Conservation (phyloP, 257 asterid species). For the Forsythia viridissima region DNA sequence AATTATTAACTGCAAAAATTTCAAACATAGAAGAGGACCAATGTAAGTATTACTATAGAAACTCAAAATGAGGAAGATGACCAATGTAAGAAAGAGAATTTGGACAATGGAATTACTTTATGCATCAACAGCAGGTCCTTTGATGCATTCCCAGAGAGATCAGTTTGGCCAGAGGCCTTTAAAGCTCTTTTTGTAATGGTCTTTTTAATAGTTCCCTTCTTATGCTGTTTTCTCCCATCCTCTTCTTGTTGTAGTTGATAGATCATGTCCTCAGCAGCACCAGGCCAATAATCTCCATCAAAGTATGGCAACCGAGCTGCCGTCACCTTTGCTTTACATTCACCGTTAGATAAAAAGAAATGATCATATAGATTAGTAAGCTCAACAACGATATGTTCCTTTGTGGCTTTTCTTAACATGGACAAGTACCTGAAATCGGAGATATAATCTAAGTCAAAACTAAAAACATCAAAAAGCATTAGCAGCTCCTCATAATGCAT, state of each 20-base stretch:
- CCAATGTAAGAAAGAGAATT: not conserved
- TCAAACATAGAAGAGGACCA: not conserved
- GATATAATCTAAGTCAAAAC: slow-evolving; percentile 16
- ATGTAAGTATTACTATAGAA: not conserved
- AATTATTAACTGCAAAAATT: not conserved
- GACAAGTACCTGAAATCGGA: slow-evolving; percentile 77
- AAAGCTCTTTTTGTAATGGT: slow-evolving; percentile 84
- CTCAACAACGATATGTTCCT: slow-evolving; percentile 79
- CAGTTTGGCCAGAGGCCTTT: slow-evolving; percentile 95
- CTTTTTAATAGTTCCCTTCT: slow-evolving; percentile 74
- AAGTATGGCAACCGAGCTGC: slow-evolving; percentile 95
- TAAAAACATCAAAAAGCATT: slow-evolving; percentile 13
- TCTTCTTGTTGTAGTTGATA: slow-evolving; percentile 89
- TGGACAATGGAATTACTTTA: slow-evolving; percentile 51
- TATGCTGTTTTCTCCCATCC: slow-evolving; percentile 76
- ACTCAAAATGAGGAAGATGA: not conserved
- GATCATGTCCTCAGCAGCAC: slow-evolving; percentile 97
- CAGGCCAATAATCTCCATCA: slow-evolving; percentile 99
- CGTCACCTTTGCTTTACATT: slow-evolving; percentile 91
- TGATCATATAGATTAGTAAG: slow-evolving; percentile 90
- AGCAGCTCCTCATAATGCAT: slow-evolving; percentile 12
- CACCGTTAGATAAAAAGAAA: slow-evolving; percentile 79
- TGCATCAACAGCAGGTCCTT: slow-evolving; percentile 91
- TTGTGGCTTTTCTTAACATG: slow-evolving; percentile 85
- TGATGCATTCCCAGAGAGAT: slow-evolving; percentile 89